Percentiles rank a stretch among this genome's conserved stretches.
Conservation (phyloP, 2,329 filamentous ascomycete species). For the Verticillium alfalfae region DNA sequence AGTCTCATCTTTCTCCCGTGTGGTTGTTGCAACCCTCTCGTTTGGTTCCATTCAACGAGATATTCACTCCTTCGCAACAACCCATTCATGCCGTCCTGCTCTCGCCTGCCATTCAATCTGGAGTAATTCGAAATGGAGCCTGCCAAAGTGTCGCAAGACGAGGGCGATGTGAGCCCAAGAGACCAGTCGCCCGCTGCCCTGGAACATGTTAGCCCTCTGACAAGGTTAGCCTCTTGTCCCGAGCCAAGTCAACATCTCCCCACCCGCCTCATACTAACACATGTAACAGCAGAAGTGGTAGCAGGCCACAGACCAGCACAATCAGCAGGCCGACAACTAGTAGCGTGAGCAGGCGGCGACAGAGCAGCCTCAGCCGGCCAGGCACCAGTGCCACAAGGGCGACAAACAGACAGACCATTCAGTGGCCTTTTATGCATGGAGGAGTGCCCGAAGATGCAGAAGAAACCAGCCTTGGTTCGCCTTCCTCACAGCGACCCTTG, state of each 20-base stretch:
- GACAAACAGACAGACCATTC: constrained; percentile 12
- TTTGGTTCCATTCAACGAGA: neutral
- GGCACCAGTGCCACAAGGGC: constrained; percentile 1
- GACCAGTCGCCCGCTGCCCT: neutral
- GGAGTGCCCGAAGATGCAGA: constrained; percentile 1
- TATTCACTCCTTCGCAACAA: neutral
- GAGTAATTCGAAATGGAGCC: neutral
- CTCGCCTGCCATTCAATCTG: neutral
- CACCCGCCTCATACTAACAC: neutral
- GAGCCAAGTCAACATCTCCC: too few relatives aligned
- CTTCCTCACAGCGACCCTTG: constrained; percentile 7
- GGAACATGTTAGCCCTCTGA: neutral
- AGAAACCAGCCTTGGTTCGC: constrained; percentile 7
- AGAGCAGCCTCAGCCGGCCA: neutral
- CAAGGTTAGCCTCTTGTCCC: too few relatives aligned
- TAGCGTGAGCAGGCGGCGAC: neutral
- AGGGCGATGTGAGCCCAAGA: neutral
- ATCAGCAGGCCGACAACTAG: neutral
- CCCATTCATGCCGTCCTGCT: neutral
- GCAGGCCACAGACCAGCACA: neutral
- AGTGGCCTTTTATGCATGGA: constrained; percentile 12
- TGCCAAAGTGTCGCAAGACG: neutral
- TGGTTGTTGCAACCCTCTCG: neutral
- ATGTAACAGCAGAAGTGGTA: neutral
- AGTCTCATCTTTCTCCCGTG: neutral